Evolutionary conservation across 352 stramenopile species (phyloP).

Genomic region (Phytophthora litchii): DNA sequence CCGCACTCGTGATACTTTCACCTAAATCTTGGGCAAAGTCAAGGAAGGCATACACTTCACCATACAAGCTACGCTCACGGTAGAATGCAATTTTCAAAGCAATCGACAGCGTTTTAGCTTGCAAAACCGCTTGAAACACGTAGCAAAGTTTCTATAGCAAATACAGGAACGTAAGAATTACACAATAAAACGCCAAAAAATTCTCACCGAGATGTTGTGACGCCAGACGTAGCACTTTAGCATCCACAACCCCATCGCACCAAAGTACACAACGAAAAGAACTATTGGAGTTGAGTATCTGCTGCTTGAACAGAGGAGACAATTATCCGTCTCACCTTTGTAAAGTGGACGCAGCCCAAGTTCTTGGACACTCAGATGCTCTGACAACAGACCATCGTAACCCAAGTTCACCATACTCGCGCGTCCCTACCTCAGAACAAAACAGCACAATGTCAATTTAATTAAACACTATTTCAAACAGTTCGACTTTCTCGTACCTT

Average conservation of each 20-base stretch:
- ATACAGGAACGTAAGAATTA: neutral
- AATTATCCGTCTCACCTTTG: constrained; percentile 34
- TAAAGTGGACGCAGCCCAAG: constrained; percentile 64
- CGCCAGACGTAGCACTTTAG: constrained; percentile 47
- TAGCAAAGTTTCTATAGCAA: constrained; percentile 52
- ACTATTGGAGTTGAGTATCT: constrained; percentile 27
- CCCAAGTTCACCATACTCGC: constrained; percentile 65
- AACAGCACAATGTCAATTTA: neutral
- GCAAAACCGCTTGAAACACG: constrained; percentile 53
- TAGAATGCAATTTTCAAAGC: constrained; percentile 63
- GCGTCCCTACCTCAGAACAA: constrained; percentile 27
- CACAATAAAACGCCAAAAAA: neutral
- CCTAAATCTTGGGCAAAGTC: constrained; percentile 37
- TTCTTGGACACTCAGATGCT: constrained; percentile 70
- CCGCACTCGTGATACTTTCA: constrained; percentile 46
- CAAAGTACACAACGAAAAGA: constrained; percentile 49
- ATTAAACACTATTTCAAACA: neutral
- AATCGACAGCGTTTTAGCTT: constrained; percentile 57
- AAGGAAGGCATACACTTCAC: constrained; percentile 36
- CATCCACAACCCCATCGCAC: constrained; percentile 52
- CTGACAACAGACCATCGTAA: constrained; percentile 53
- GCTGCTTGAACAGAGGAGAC: no score
- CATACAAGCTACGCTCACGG: constrained; percentile 44
- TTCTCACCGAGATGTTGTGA: constrained; percentile 47
- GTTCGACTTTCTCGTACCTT: constrained; percentile 23